These are phyloP conservation scores for Triangularia verruculosa DNA, from an alignment of 2,329 filamentous ascomycete genomes.

Conservation along the genomic window DNA sequence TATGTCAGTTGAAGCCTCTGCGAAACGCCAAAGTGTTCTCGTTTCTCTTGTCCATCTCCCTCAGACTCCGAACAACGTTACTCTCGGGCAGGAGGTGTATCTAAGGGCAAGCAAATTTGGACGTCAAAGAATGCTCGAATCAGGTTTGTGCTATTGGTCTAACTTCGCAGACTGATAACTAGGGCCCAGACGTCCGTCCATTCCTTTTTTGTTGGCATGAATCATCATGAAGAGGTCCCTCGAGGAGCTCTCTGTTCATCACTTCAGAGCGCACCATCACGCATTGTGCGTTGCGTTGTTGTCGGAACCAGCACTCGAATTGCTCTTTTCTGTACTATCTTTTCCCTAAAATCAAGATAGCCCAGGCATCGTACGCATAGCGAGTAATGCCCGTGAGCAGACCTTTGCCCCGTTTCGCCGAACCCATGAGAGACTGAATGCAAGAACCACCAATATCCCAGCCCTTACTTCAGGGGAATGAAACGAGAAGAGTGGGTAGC, in stretches of 20 bases:
- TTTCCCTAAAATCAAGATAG: slow-evolving; percentile 26
- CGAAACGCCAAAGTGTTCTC: too few species aligned
- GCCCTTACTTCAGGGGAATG: slow-evolving; percentile 97
- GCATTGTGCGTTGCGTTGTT: slow-evolving; percentile 9
- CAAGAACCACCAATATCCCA: slow-evolving; percentile 51
- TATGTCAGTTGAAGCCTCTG: too few species aligned
- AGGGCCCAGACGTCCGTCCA: neutral
- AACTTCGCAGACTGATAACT: neutral
- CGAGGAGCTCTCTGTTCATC: neutral
- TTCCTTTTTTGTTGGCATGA: neutral
- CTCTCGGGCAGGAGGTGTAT: too few species aligned
- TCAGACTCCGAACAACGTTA: too few species aligned
- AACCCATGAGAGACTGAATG: slow-evolving; percentile 52
- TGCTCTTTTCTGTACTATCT: slow-evolving; percentile 28
- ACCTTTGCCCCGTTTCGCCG: slow-evolving; percentile 54
- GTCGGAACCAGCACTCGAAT: slow-evolving; percentile 26
- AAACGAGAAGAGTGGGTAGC: slow-evolving; percentile 99
- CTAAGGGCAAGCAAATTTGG: neutral
- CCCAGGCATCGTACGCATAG: slow-evolving; percentile 19
- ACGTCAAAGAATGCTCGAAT: neutral
- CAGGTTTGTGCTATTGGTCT: neutral
- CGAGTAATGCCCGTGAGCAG: slow-evolving; percentile 39
- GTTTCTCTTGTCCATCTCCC: too few species aligned
- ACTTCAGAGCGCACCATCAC: neutral
- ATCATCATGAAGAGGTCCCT: neutral